phyloP scores from a whole-genome alignment of 1,139 yeast genomes.

The Ogataea hybrid region DNA sequence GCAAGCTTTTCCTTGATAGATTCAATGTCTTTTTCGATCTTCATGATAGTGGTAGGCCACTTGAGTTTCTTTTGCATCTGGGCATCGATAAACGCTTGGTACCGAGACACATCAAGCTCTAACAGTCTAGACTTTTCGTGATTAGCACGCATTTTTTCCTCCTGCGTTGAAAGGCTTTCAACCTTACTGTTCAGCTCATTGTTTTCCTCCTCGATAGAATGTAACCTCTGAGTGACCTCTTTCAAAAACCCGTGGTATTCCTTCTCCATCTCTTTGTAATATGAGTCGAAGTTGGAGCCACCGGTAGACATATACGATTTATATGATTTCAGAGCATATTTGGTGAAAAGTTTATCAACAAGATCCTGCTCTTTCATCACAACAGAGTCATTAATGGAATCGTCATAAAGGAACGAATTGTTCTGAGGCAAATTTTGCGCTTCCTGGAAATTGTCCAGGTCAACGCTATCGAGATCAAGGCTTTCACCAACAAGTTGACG shows the following conservation, averaged over 20 bases:
- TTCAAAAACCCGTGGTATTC: conserved; percentile 45
- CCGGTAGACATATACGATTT: conserved; percentile 57
- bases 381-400: conserved; percentile 22
- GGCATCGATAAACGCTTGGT: conserved; percentile 65
- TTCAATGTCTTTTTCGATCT: conserved; percentile 53
- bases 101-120: conserved; percentile 69
- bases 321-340: conserved; percentile 67
- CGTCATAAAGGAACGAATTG: conserved; percentile 16
- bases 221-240: conserved; percentile 40
- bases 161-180: conserved; percentile 34
- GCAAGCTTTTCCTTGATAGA: conserved; percentile 45
- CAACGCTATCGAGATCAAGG: conserved; percentile 38
- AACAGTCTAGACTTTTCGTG: conserved; percentile 56
- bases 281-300: conserved; percentile 57
- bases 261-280: conserved; percentile 52
- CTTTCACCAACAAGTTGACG: conserved; percentile 48
- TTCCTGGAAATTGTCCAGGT: conserved; percentile 29
- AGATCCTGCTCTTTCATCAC: conserved; percentile 25
- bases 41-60: conserved; percentile 59
- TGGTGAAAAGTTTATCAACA: conserved; percentile 42
- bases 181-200: conserved; percentile 40
- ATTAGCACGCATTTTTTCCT: conserved; percentile 41
- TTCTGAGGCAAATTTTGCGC: conserved; percentile 18
- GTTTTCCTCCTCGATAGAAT: conserved; percentile 44
- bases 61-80: conserved; percentile 63